These are phyloP conservation scores for Pichia terricola DNA, from an alignment of 1,139 yeast genomes.

Conservation along the genomic window DNA sequence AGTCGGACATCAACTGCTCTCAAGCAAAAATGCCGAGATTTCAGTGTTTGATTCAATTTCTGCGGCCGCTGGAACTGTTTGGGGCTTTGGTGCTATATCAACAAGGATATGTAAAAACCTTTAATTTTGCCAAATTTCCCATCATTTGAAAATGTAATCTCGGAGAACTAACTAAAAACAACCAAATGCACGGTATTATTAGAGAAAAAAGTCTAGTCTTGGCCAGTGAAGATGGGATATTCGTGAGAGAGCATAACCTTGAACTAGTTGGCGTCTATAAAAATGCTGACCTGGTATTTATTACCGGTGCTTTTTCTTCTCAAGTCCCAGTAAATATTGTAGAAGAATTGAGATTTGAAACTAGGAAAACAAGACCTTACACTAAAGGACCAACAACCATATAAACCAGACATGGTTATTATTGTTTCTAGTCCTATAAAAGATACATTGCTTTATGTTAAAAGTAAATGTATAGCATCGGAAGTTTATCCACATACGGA, in stretches of 20 bases:
- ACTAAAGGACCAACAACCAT: not conserved
- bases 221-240: constrained; percentile 2
- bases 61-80: constrained; percentile 6
- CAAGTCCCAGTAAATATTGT: constrained; percentile 6
- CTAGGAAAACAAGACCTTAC: constrained; percentile 2
- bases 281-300: constrained; percentile 5
- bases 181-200: constrained; percentile 8
- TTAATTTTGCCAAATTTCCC: constrained; percentile 7
- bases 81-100: constrained; percentile 8
- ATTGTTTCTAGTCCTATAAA: no score
- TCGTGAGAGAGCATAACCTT: constrained; percentile 4
- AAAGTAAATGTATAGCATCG: no score
- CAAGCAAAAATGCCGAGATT: constrained; percentile 4
- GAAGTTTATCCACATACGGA: no score
- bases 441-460: no score
- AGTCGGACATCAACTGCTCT: constrained; percentile 1
- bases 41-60: constrained; percentile 7
- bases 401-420: no score
- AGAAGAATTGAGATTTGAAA: constrained; percentile 4
- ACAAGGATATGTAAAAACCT: constrained; percentile 7
- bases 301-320: constrained; percentile 8
- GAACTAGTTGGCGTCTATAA: constrained; percentile 3
- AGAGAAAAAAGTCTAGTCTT: constrained; percentile 6
- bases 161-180: constrained; percentile 8
- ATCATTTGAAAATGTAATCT: constrained; percentile 5